These are phyloP conservation scores for Raphanus sativus DNA, from an alignment of 345 rosid species.

Conservation along the genomic window DNA sequence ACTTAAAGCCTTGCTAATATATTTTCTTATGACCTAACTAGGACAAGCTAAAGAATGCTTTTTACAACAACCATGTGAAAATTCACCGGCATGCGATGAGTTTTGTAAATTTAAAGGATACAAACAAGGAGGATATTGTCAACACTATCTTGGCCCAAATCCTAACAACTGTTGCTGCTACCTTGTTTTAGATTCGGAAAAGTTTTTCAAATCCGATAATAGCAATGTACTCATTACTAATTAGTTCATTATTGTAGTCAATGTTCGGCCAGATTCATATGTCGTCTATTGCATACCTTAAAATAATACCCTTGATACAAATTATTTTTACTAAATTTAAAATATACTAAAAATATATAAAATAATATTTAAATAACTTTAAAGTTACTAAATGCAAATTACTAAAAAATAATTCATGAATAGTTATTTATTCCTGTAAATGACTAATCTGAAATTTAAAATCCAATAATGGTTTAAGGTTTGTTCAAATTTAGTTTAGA, in stretches of 20 bases:
- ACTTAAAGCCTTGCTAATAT: not conserved
- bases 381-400: no score
- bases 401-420: no score
- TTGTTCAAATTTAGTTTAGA: no score
- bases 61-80: not conserved
- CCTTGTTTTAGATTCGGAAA: not conserved
- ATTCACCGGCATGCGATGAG: not conserved
- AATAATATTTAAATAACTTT: no score
- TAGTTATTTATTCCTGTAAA: no score
- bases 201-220: not conserved
- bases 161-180: conserved; percentile 1
- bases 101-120: not conserved
- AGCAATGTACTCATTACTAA: not conserved
- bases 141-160: not conserved
- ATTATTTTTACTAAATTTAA: no score
- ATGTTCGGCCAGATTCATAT: no score
- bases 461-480: no score
- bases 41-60: not conserved
- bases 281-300: no score
- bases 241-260: not conserved
- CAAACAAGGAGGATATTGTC: not conserved
- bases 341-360: no score
- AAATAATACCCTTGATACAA: no score
- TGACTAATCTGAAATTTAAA: no score
- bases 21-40: not conserved